Evolutionary conservation across 1,139 yeast genomes (phyloP).

Genomic region (Suhomyces terraborum): DNA sequence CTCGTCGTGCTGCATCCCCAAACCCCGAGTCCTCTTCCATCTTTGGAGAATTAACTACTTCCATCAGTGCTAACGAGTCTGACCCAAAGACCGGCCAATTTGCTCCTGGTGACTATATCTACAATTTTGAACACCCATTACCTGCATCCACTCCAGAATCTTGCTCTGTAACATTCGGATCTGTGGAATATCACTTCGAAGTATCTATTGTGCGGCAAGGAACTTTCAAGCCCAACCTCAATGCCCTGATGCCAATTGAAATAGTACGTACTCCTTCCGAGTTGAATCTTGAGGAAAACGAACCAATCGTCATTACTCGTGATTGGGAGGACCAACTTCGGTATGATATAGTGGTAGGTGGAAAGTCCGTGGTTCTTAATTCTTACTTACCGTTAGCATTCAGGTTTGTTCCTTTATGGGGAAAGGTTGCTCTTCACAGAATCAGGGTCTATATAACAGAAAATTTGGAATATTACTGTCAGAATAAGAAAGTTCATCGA

Average conservation of each 20-base stretch:
- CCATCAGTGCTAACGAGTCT: constrained; percentile 22
- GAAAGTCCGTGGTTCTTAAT: constrained; percentile 83
- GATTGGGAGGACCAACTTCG: constrained; percentile 93
- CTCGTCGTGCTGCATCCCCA: constrained; percentile 46
- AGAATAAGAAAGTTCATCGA: constrained; percentile 82
- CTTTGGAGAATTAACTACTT: constrained; percentile 25
- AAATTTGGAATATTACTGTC: constrained; percentile 85
- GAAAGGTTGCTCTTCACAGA: constrained; percentile 84
- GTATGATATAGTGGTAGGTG: constrained; percentile 86
- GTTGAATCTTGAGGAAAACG: constrained; percentile 80
- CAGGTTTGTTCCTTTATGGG: constrained; percentile 75
- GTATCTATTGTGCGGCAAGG: constrained; percentile 76
- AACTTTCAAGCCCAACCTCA: constrained; percentile 76
- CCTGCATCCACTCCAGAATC: constrained; percentile 85
- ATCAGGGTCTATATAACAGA: constrained; percentile 85
- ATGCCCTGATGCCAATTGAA: constrained; percentile 63
- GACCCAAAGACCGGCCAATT: constrained; percentile 36
- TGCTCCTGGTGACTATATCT: constrained; percentile 84
- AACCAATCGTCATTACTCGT: constrained; percentile 85
- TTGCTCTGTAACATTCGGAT: constrained; percentile 76
- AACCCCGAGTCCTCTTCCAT: constrained; percentile 11
- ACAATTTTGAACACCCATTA: constrained; percentile 87
- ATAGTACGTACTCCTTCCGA: constrained; percentile 79
- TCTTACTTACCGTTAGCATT: constrained; percentile 83
- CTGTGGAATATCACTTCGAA: constrained; percentile 67